These are phyloP conservation scores for Trypanosoma lewisi DNA, from an alignment of 208 protist species.

Conservation along the genomic window DNA sequence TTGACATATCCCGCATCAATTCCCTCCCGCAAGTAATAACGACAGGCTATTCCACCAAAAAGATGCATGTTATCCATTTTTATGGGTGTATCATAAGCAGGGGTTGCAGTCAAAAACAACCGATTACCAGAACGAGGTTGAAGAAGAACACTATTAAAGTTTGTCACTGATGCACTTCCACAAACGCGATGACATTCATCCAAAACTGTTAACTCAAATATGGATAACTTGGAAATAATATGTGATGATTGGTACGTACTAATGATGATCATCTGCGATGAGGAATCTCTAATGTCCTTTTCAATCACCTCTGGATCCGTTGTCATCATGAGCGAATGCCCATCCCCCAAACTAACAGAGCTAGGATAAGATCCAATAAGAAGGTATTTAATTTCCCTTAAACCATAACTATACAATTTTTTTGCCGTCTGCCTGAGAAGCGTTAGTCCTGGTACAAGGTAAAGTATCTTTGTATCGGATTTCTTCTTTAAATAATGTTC, in stretches of 20 bases:
- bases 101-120: constrained; percentile 75
- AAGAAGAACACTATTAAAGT: constrained; percentile 70
- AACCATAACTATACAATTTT: constrained; percentile 66
- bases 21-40: constrained; percentile 79
- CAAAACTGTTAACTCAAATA: constrained; percentile 63
- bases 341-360: constrained; percentile 33
- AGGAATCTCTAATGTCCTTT: constrained; percentile 32
- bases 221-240: constrained; percentile 38
- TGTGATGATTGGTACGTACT: constrained; percentile 80
- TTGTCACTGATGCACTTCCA: constrained; percentile 50
- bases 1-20: constrained; percentile 77
- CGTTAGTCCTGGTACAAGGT: constrained; percentile 68
- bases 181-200: constrained; percentile 85
- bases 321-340: constrained; percentile 44
- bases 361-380: constrained; percentile 60
- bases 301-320: constrained; percentile 51
- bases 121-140: constrained; percentile 40
- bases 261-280: constrained; percentile 40
- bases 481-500: constrained; percentile 38
- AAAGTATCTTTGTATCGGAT: constrained; percentile 40
- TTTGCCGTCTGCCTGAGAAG: constrained; percentile 66
- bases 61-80: constrained; percentile 62
- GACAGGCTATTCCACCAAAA: constrained; percentile 75
- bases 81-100: constrained; percentile 76
- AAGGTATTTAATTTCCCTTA: constrained; percentile 44